Base-by-base conservation (phyloP, 176 grass and related monocot species). In the Lolium perenne region DNA sequence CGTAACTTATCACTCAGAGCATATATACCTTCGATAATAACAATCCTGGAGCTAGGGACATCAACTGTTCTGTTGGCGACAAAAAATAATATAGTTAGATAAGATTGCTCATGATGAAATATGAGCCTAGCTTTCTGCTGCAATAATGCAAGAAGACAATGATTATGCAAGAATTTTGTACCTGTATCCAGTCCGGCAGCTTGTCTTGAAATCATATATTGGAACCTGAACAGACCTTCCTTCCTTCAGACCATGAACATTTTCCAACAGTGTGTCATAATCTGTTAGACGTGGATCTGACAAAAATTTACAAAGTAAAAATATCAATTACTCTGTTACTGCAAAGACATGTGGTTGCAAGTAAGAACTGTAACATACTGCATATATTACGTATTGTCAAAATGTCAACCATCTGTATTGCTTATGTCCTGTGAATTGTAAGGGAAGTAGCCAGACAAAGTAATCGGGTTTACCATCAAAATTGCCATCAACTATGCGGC, bases 11-110 rank as follows among this genome's bases (percentile, higher is more conserved):
- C 92, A 83, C 94, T 99, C 41, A 99, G 72, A 76, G 97, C 97
- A 90, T 99, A 99, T 40, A 96, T 99, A 20, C 97, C 94, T 91
- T 99, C 94, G 83, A 99, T 95, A 54, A 99, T 91, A 79, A 99
- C 90, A 25, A 99, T 91, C 41, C 92, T 73, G 68, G 94, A 99
- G 75, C 82, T 85, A 86, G 97, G 97, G 77, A 88, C 88, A 59
- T 94, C 94, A 46, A 99, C 92, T 32, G 92, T 99, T 81, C 94
- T 99, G 92, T 92, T 89, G 15, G 61, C 74, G 41, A 80, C 45
- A 81, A 49, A 86, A 86, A 87, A 35, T 67, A 14, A 54, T 51
- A 64, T 35, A 29, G 84, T 91, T 74, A 81, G 23, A 90, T 29
- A 38, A 81, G 16, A 65, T 65, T 43, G 46, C 26, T 4, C 25